A percentile compares a stretch with the other conserved stretches of the same genome.
phyloP scores from a whole-genome alignment of 345 rosid genomes.

The Geranium brycei region DNA sequence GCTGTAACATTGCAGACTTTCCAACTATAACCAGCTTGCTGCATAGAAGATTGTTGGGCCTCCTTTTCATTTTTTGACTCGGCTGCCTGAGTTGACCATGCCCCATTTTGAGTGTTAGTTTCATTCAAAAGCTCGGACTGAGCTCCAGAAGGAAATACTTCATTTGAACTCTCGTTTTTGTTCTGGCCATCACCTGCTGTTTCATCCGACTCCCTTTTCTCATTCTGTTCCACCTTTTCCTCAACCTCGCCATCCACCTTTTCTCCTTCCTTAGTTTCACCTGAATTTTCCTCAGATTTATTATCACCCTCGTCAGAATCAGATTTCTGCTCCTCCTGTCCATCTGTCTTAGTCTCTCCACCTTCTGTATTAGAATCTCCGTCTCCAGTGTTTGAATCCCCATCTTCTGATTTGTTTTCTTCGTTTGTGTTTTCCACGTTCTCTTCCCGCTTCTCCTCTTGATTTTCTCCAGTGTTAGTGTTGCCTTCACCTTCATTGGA shows the following conservation, averaged over 20 bases:
- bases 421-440: slow-evolving; percentile 13
- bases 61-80: slow-evolving; percentile 88
- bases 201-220: slow-evolving; percentile 24
- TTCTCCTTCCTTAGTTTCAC: slow-evolving; percentile 21
- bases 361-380: slow-evolving; percentile 23
- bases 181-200: slow-evolving; percentile 30
- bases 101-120: slow-evolving; percentile 47
- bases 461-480: slow-evolving; percentile 21
- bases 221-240: slow-evolving; percentile 33
- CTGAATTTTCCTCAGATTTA: slow-evolving; percentile 20
- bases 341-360: slow-evolving; percentile 22
- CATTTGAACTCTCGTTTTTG: slow-evolving; percentile 35
- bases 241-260: slow-evolving; percentile 30
- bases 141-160: slow-evolving; percentile 64
- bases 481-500: slow-evolving; percentile 19
- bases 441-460: slow-evolving; percentile 29
- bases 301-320: slow-evolving; percentile 26
- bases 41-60: slow-evolving; percentile 36
- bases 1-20: slow-evolving; percentile 78
- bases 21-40: slow-evolving; percentile 45
- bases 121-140: slow-evolving; percentile 79
- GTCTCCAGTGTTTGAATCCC: slow-evolving; percentile 18
- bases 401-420: slow-evolving; percentile 11
- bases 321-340: slow-evolving; percentile 30
- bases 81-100: slow-evolving; percentile 81